Evolutionary conservation across 176 grass and related monocot species (phyloP), one percentile per base, ranked within the genome.

Genomic region (Tillandsia fasciculata): DNA sequence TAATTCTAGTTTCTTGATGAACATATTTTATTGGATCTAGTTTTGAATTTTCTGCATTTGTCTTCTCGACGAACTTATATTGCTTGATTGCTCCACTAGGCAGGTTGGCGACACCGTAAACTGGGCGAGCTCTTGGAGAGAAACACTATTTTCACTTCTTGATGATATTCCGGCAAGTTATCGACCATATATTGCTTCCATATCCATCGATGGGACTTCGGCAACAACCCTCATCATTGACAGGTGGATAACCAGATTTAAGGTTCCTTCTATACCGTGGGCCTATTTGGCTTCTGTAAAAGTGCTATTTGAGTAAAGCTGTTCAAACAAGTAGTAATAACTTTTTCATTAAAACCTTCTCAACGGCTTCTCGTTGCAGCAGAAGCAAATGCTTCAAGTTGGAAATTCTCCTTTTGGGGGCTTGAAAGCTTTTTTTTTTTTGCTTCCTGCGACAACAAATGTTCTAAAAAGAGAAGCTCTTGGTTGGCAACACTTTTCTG

Each of bases 151-250:
- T 84, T 29, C 69, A 28, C 87, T 90, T 87, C 70, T 90, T 15
- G 52, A 67, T 63, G 87, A 96, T 69, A 67, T 89, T 51, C 79
- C 82, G 23, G 22, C 50, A 2, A 58, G 57, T n/a, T 75, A 70
- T 64, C 76, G 76, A 53, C 56, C 69, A 49, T 80, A 63, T 18
- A 72, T 96, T 69, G 80, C 84, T 51, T 90, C 84, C 79, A 90
- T 87, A 79, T 85, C 91, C 13, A 77, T 83, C 73, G 81, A 83
- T 73, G 81, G 74, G 26, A 96, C 91, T 28, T 96, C 87, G 9
- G 73, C 91, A 23, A 96, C 91, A 48, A 83, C 84, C 11, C 76
- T 90, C 28, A 90, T 96, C 26, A 75, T 96, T 14, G 76, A 90
- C 53, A 94, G 90, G 90, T 94, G 52, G n/a, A n/a, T 10, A 10